Evolutionary conservation across 1,284 basidiomycete species (phyloP), one percentile per base, ranked within the genome.

Genomic region (Rhodotorula sp.): DNA sequence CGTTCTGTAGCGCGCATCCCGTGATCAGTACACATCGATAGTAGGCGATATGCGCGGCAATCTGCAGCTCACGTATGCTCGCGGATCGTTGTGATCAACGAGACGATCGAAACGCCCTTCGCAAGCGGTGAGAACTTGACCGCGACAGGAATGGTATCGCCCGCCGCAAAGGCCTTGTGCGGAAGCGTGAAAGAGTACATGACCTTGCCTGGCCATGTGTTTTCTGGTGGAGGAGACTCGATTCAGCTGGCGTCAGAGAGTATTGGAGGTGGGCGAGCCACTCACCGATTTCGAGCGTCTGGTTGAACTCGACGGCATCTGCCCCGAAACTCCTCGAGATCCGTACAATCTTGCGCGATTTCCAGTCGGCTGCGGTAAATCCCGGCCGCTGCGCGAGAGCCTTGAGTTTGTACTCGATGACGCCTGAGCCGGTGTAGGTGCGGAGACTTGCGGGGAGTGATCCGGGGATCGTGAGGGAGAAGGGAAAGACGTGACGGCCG

Each of bases 241-340:
- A 48, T 20, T 60, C 45, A 49, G 46, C 59, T 6, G 20, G 18
- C 4, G 24, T 29, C 26, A 51, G 53, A 30, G 20, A 55, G 20
- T n/a, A 33, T 33, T 4, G 33, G 24, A 30, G 7, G 18, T 29
- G 29, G 20, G 62, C 70, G 42, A 26, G 26, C 4, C 22, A 29
- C 65, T 29, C 22, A 75, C 73, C 78, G 64, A 85, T 84, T 80
- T 97, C 94, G 69, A 95, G 86, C 2, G 92, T 93, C 80, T 96
- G 93, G 78, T 92, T 93, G 83, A 92, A 96, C 81, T 96, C 94
- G 76, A 95, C 86, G 1, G 93, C 89, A 74, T 95, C 92, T 4
- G 86, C 80, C 8, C 87, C 84, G 77, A 93, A 90, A 4, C 88
- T 87, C 67, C 93, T 87, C 60, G 90, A 77, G 72, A 96, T 83